These are phyloP conservation scores for Annulohypoxylon maeteangense DNA, from an alignment of 495 filamentous ascomycete genomes.

Conservation along the genomic window DNA sequence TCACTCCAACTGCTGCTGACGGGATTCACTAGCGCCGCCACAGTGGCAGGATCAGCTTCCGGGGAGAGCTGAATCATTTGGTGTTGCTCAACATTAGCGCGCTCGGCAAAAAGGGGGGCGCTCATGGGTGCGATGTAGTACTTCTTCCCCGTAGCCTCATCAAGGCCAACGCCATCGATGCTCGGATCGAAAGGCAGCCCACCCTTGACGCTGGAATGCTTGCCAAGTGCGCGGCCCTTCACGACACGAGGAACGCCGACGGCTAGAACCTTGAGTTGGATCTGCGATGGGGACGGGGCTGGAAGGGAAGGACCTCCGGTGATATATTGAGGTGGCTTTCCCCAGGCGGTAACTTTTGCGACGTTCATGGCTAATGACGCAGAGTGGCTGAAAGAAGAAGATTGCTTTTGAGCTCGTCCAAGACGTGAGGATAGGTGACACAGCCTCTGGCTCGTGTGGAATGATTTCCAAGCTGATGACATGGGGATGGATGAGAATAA, in stretches of 20 bases:
- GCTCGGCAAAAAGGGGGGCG: conserved; percentile 42
- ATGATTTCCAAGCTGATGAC: conserved; percentile 11
- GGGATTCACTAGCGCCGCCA: conserved; percentile 56
- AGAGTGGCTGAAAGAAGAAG: neutral
- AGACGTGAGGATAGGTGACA: conserved; percentile 2
- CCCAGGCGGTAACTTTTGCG: conserved; percentile 21
- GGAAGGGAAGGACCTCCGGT: neutral
- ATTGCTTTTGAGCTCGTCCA: neutral
- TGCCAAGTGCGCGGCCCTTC: conserved; percentile 10
- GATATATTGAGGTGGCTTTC: conserved; percentile 18
- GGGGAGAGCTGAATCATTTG: conserved; percentile 41
- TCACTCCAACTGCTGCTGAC: conserved; percentile 51
- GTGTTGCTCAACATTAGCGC: conserved; percentile 47
- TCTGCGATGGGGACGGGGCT: conserved; percentile 24
- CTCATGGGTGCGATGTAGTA: conserved; percentile 19
- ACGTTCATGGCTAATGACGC: conserved; percentile 16
- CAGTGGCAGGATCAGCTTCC: conserved; percentile 50
- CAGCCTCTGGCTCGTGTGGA: conserved; percentile 3
- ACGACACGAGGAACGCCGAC: conserved; percentile 22
- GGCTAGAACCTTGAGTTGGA: conserved; percentile 29
- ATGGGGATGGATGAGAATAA: conserved; percentile 5
- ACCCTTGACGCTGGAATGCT: conserved; percentile 12
- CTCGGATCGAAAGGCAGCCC: conserved; percentile 25
- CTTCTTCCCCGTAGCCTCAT: conserved; percentile 21
- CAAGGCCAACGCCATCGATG: conserved; percentile 22